Evolutionary conservation across 1,284 basidiomycete genomes (phyloP).

Genomic region (Tilletia setariae): DNA sequence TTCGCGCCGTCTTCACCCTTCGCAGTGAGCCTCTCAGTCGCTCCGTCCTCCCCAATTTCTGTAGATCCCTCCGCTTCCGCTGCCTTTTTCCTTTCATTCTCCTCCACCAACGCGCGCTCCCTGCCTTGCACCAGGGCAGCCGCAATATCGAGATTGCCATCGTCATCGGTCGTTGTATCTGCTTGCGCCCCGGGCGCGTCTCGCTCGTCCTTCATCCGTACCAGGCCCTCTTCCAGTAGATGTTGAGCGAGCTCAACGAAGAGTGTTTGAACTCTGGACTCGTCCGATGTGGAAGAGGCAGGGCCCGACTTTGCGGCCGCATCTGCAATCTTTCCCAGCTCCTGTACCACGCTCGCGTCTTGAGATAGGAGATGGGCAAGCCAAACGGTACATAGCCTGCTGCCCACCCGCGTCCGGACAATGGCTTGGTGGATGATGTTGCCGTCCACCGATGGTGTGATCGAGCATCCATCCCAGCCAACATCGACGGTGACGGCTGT

Average conservation of each 20-base stretch:
- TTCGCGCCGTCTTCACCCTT: constrained; percentile 33
- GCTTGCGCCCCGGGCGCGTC: constrained; percentile 15
- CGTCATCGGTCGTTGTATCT: constrained; percentile 24
- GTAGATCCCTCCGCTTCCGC: constrained; percentile 64
- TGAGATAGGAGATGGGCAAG: constrained; percentile 45
- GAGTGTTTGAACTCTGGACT: constrained; percentile 22
- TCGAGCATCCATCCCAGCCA: constrained; percentile 70
- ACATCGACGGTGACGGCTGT: constrained; percentile 82
- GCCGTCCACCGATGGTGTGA: constrained; percentile 77
- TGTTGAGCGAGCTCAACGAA: constrained; percentile 38
- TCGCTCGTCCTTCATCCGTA: constrained; percentile 26
- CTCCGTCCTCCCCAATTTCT: background rate
- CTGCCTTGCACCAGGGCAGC: constrained; percentile 56
- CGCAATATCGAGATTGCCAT: constrained; percentile 61
- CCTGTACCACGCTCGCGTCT: constrained; percentile 40
- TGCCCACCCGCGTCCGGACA: constrained; percentile 38
- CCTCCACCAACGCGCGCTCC: constrained; percentile 30
- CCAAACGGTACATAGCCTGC: constrained; percentile 45
- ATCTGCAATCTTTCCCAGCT: constrained; percentile 22
- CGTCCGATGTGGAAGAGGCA: background rate
- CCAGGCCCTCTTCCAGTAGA: constrained; percentile 37
- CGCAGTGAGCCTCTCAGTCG: constrained; percentile 15
- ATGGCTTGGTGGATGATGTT: constrained; percentile 54
- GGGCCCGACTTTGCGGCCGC: background rate
- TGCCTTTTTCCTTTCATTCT: constrained; percentile 64